phyloP scores from a whole-genome alignment of 75 land plant species.

The Selaginella tamariscina region DNA sequence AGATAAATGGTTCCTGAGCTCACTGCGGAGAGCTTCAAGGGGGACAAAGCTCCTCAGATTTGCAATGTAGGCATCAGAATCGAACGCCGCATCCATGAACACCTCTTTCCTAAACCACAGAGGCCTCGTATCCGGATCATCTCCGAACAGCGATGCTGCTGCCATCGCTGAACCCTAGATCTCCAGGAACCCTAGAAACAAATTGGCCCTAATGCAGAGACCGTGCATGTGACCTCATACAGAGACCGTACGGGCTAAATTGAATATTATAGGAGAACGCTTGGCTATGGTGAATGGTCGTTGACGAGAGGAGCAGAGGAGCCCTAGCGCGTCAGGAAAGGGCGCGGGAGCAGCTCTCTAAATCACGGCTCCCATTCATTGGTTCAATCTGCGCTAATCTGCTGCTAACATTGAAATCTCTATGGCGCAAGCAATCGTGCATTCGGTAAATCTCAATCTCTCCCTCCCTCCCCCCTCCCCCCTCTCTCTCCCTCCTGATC shows the following conservation, averaged over 20 bases:
- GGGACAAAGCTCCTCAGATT: conserved; percentile 90
- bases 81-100: conserved; percentile 52
- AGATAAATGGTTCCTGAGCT: conserved; percentile 68
- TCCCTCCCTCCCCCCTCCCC: too few relatives aligned
- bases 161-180: too few relatives aligned
- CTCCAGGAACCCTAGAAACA: too few relatives aligned
- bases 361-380: neutral
- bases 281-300: neutral
- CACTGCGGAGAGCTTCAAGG: conserved; percentile 73
- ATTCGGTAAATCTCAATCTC: too few relatives aligned
- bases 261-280: neutral
- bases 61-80: conserved; percentile 64
- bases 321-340: neutral
- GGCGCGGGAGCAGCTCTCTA: neutral
- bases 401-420: neutral
- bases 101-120: conserved; percentile 70
- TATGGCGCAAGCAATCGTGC: neutral
- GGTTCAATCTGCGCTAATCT: neutral
- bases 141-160: conserved; percentile 54
- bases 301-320: neutral
- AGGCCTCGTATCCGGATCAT: conserved; percentile 40
- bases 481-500: too few relatives aligned
- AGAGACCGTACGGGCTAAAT: too few relatives aligned
- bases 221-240: too few relatives aligned
- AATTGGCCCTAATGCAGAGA: too few relatives aligned